These are phyloP conservation scores for Exophiala oligosperma DNA, from an alignment of 2,329 filamentous ascomycete genomes.

Conservation along the genomic window DNA sequence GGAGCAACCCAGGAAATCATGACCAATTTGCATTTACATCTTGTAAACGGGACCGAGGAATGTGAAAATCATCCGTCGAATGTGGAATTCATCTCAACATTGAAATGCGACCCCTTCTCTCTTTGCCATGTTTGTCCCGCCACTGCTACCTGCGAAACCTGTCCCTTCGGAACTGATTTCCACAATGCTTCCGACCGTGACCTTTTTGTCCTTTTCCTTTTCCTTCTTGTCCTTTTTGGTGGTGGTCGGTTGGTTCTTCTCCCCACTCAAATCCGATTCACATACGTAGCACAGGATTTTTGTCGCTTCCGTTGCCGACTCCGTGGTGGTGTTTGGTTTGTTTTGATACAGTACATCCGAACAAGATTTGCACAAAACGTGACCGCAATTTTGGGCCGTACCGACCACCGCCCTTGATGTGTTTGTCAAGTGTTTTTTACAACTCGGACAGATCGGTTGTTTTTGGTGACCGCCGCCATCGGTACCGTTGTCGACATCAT, in stretches of 20 bases:
- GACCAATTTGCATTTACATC: too few species aligned
- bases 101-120: slow-evolving; percentile 80
- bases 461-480: slow-evolving; percentile 18
- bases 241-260: too few species aligned
- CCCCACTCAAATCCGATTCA: slow-evolving; percentile 67
- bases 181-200: slow-evolving; percentile 70
- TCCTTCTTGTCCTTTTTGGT: slow-evolving; percentile 38
- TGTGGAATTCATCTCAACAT: slow-evolving; percentile 52
- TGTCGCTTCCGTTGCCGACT: too few species aligned
- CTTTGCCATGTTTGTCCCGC: slow-evolving; percentile 79
- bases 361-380: slow-evolving; percentile 85
- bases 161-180: slow-evolving; percentile 84
- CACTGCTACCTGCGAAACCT: slow-evolving; percentile 86
- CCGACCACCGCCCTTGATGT: slow-evolving; percentile 77
- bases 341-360: slow-evolving; percentile 72
- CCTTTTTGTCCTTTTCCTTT: slow-evolving; percentile 60
- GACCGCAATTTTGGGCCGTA: slow-evolving; percentile 72
- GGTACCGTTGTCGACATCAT: slow-evolving; percentile 33
- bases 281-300: slow-evolving; percentile 78
- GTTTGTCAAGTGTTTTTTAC: slow-evolving; percentile 79
- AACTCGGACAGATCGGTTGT: slow-evolving; percentile 72
- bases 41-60: too few species aligned
- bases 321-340: too few species aligned
- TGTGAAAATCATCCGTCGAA: too few species aligned
- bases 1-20: too few species aligned